Evolutionary conservation across 495 filamentous ascomycete species (phyloP), one percentile per base, ranked within the genome.

Genomic region (Zalerion maritima): DNA sequence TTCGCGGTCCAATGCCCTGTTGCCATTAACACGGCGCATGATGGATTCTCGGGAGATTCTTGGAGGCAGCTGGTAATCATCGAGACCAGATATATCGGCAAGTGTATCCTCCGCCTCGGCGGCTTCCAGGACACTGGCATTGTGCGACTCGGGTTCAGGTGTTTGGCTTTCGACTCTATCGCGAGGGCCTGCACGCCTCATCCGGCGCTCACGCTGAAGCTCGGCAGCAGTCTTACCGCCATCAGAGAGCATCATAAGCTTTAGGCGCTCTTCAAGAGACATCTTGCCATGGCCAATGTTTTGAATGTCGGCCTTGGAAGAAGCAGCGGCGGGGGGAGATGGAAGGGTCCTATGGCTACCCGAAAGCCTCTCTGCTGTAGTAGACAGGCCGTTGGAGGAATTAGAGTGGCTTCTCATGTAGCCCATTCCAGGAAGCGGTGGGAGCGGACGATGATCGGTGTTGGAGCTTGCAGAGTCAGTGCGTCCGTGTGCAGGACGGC

Each of bases 1-100:
- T 26, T 81, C 75, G 21, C 50, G 52, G 2, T 54, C 52, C 21
- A 60, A 59, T 32, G 50, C 49, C 27, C 74, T 68, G 28, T 75
- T 70, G 23, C 78, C 76, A 41, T 86, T 84, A 14, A 96, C 75
- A 33, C 84, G 84, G 10, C 83, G 73, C 27, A 94, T 55, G 33
- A 96, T 96, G 0, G 85, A 92, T 45, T 94, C 89, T 13, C 89
- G 69, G 19, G 89, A 94, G 43, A 94, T 87, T 16, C 75, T 77
- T 9, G 81, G 80, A 18, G 76, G 69, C 0, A 75, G 52, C 29
- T 76, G 64, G 32, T 73, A 75, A 18, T 73, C 67, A 9, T 60
- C 67, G 14, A 72, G 47, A 6, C 50, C 50, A 1, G 64, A 63
- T 15, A 69, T 46, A 33, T 70, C 69, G 22, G 60, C 67, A 21